Evolutionary conservation across 257 asterid genomes (phyloP).

Genomic region (Mitragyna speciosa): DNA sequence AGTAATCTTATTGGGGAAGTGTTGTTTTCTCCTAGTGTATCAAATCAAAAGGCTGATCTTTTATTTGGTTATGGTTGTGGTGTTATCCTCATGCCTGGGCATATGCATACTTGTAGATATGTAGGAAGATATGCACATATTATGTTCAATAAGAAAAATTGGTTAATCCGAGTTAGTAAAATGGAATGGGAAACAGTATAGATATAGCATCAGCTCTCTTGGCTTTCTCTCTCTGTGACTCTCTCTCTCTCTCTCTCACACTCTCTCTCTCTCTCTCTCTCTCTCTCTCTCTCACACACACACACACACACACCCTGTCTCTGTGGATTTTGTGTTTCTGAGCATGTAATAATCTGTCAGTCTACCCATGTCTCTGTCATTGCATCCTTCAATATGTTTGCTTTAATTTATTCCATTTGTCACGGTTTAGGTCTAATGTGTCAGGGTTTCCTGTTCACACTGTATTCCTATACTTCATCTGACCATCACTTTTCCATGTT

Average conservation of each 20-base stretch:
- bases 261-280: no score
- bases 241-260: no score
- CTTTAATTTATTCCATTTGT: not conserved
- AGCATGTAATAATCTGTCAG: not conserved
- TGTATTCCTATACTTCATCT: slow-evolving; percentile 6
- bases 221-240: no score
- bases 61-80: not conserved
- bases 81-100: not conserved
- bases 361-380: not conserved
- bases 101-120: no score
- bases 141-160: not conserved
- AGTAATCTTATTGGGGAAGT: not conserved
- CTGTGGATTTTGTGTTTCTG: not conserved
- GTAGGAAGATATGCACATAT: not conserved
- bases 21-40: not conserved
- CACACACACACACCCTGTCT: no score
- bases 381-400: not conserved
- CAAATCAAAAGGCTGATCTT: not conserved
- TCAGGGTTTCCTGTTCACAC: not conserved
- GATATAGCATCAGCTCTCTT: no score
- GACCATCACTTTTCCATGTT: slow-evolving; percentile 12
- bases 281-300: not conserved
- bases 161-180: not conserved
- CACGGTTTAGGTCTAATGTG: not conserved
- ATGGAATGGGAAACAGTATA: not conserved